Conservation (phyloP, 495 filamentous ascomycete species). For the Hypomontagnella monticulosa region DNA sequence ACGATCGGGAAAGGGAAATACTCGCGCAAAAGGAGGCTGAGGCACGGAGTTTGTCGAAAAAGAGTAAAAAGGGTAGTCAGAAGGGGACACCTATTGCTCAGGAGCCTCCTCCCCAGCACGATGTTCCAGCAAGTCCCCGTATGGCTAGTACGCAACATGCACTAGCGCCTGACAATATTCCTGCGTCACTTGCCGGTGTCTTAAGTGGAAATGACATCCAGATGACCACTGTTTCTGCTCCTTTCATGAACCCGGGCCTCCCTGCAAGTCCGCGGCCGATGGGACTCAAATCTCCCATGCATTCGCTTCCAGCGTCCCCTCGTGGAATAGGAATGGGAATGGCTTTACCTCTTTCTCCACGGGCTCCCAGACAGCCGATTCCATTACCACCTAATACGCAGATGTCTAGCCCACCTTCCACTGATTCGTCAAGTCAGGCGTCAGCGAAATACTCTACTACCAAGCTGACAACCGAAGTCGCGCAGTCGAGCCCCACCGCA, state of each 20-base stretch:
- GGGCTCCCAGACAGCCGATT: slow-evolving; percentile 72
- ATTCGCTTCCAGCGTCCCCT: slow-evolving; percentile 75
- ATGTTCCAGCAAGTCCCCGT: slow-evolving; percentile 47
- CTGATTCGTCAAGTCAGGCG: slow-evolving; percentile 45
- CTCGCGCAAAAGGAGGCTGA: slow-evolving; percentile 70
- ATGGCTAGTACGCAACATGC: slow-evolving; percentile 35
- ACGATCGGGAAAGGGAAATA: slow-evolving; percentile 80
- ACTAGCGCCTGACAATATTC: slow-evolving; percentile 40
- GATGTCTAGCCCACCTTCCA: slow-evolving; percentile 65
- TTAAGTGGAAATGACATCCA: slow-evolving; percentile 50
- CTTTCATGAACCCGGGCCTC: slow-evolving; percentile 82
- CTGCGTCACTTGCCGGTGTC: slow-evolving; percentile 61
- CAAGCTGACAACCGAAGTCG: slow-evolving; percentile 46
- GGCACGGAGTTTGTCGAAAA: slow-evolving; percentile 70
- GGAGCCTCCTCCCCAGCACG: slow-evolving; percentile 24
- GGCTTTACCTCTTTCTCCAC: slow-evolving; percentile 74
- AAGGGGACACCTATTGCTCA: slow-evolving; percentile 51
- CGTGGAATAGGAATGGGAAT: slow-evolving; percentile 60
- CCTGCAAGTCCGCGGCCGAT: slow-evolving; percentile 90
- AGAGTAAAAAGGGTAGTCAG: slow-evolving; percentile 64
- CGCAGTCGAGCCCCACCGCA: slow-evolving; percentile 42
- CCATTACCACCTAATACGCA: slow-evolving; percentile 71
- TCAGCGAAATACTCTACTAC: slow-evolving; percentile 53
- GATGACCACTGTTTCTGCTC: slow-evolving; percentile 58
- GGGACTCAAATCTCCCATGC: slow-evolving; percentile 74